Conservation (phyloP, 2,329 filamentous ascomycete genomes). For the Nothophoma quercina region DNA sequence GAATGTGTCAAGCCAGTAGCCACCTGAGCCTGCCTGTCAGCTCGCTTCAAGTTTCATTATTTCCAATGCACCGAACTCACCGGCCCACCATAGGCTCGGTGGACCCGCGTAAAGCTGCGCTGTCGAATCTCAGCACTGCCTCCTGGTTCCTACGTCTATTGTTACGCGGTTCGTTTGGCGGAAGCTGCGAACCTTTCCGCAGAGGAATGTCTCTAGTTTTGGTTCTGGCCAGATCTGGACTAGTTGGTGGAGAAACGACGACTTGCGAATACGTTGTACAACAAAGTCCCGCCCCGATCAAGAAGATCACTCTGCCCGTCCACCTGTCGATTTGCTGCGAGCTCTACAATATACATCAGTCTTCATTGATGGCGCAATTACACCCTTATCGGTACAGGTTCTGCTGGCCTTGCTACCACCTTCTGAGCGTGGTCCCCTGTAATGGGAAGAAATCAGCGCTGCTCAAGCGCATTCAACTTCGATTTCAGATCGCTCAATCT, state of each 20-base stretch:
- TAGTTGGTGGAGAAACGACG: constrained; percentile 23
- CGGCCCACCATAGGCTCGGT: constrained; percentile 3
- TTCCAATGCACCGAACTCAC: neutral
- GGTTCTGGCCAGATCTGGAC: constrained; percentile 7
- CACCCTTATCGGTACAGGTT: neutral
- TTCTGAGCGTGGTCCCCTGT: neutral
- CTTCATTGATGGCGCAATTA: constrained; percentile 1
- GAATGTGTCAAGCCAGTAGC: constrained; percentile 28
- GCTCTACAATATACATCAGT: constrained; percentile 1
- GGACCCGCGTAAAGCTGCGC: constrained; percentile 28
- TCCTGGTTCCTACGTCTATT: constrained; percentile 21
- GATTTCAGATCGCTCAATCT: neutral
- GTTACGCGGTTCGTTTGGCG: constrained; percentile 28
- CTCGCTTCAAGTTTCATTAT: constrained; percentile 22
- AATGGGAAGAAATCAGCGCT: neutral
- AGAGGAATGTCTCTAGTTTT: constrained; percentile 23
- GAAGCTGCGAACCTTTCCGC: constrained; percentile 19
- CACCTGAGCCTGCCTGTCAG: constrained; percentile 25
- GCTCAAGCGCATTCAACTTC: neutral
- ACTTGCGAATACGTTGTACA: constrained; percentile 17
- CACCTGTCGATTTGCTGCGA: constrained; percentile 5
- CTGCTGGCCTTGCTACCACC: neutral
- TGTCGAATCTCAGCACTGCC: constrained; percentile 9
- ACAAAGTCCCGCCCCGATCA: constrained; percentile 14
- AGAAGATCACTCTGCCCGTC: constrained; percentile 6